phyloP scores from a whole-genome alignment of 108 stramenopile genomes.

The Cylindrotheca closterium region DNA sequence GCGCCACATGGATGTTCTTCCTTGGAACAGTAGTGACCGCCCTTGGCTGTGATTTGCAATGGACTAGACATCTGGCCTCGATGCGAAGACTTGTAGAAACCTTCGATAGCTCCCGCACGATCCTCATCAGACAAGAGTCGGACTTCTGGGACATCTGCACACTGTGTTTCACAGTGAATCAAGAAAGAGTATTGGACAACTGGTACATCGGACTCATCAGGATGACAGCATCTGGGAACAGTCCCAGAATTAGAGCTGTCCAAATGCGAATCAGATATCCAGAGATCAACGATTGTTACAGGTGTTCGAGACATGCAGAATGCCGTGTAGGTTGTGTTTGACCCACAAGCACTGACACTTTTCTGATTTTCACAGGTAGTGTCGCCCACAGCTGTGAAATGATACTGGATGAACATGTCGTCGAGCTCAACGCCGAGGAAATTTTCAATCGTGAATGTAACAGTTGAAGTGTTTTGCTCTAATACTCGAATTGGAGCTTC shows the following conservation, averaged over 20 bases:
- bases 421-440: constrained; percentile 6
- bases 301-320: not conserved
- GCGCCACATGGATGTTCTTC: constrained; percentile 22
- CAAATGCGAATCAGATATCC: constrained; percentile 1
- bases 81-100: not conserved
- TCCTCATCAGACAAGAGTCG: not conserved
- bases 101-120: not conserved
- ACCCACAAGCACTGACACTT: too few relatives aligned
- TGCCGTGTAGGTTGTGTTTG: constrained; percentile 2
- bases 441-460: constrained; percentile 15
- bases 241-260: constrained; percentile 1
- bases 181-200: constrained; percentile 15
- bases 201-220: constrained; percentile 2
- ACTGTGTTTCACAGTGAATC: constrained; percentile 4
- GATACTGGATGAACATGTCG: constrained; percentile 13
- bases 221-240: constrained; percentile 13
- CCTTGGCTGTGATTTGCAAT: not conserved
- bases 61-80: not conserved
- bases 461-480: constrained; percentile 8
- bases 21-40: constrained; percentile 7
- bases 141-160: not conserved
- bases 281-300: constrained; percentile 12
- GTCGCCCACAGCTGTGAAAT: constrained; percentile 6
- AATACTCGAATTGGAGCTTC: constrained; percentile 19
- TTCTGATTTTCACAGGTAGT: constrained; percentile 22